Percentiles rank a stretch among this genome's conserved stretches.
These are phyloP conservation scores for Mortierella sp. DNA, from an alignment of 371 early-diverging fungal genomes.

Conservation along the genomic window DNA sequence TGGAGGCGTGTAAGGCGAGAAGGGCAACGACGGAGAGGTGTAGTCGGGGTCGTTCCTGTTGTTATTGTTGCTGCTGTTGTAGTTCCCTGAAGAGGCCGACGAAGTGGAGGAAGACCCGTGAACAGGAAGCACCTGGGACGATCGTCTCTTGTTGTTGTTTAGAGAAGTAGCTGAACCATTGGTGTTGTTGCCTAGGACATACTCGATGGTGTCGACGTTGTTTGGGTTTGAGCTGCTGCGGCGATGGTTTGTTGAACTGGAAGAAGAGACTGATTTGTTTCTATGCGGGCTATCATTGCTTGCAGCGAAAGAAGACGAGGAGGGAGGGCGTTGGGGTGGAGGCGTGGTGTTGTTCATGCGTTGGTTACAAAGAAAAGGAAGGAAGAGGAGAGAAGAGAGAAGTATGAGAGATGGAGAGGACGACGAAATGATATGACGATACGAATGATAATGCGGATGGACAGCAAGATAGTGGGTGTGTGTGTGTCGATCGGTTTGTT, in stretches of 20 bases:
- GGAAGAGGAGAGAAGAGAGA: not conserved
- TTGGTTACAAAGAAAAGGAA: not conserved
- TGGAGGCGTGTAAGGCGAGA: constrained; percentile 26
- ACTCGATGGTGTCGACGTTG: constrained; percentile 14
- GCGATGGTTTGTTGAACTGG: not conserved
- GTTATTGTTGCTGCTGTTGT: not conserved
- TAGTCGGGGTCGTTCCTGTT: constrained; percentile 18
- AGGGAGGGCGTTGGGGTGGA: constrained; percentile 19
- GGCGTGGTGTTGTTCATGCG: constrained; percentile 39
- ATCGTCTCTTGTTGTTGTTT: not conserved
- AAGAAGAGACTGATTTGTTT: not conserved
- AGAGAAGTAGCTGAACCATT: not conserved
- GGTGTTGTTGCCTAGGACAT: not conserved
- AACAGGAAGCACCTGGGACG: not conserved
- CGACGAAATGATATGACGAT: not conserved
- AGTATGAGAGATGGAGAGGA: not conserved
- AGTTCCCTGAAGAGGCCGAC: not conserved
- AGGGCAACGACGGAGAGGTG: constrained; percentile 22
- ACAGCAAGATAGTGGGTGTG: no score
- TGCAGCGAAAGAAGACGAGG: not conserved
- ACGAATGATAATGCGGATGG: not conserved
- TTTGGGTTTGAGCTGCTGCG: constrained; percentile 2
- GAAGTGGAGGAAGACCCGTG: not conserved
- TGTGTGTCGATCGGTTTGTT: not conserved
- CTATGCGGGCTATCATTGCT: constrained; percentile 16